Conservation (phyloP, 2,329 filamentous ascomycete genomes). For the Epichloe festucae region DNA sequence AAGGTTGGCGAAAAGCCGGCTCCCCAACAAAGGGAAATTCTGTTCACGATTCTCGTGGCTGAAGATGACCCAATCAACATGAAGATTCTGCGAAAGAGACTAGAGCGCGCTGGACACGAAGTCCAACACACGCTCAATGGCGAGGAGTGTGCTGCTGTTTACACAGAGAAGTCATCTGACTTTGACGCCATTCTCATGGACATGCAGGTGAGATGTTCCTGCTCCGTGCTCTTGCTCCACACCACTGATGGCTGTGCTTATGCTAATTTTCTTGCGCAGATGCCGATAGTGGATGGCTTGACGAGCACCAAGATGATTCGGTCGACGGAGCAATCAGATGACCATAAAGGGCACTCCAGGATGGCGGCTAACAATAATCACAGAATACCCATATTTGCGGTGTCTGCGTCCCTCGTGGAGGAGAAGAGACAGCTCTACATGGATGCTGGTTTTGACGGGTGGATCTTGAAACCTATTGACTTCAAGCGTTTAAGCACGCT, state of each 20-base stretch:
- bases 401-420: slow-evolving; percentile 72
- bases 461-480: slow-evolving; percentile 81
- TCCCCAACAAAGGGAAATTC: slow-evolving; percentile 8
- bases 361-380: slow-evolving; percentile 51
- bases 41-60: slow-evolving; percentile 58
- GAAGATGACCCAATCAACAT: slow-evolving; percentile 86
- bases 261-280: slow-evolving; percentile 35
- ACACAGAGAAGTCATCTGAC: slow-evolving; percentile 44
- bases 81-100: slow-evolving; percentile 63
- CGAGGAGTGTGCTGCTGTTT: slow-evolving; percentile 65
- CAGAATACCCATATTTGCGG: slow-evolving; percentile 70
- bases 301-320: slow-evolving; percentile 75
- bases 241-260: not conserved
- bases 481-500: slow-evolving; percentile 61
- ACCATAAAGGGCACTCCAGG: slow-evolving; percentile 38
- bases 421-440: slow-evolving; percentile 56
- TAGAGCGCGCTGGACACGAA: slow-evolving; percentile 63
- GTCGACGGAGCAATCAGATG: slow-evolving; percentile 46
- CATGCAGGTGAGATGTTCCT: slow-evolving; percentile 57
- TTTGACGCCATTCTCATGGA: slow-evolving; percentile 86
- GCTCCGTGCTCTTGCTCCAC: not conserved
- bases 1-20: slow-evolving; percentile 12
- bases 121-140: slow-evolving; percentile 68
- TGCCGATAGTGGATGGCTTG: slow-evolving; percentile 83
- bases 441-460: slow-evolving; percentile 72